Evolutionary conservation across 371 early-diverging fungal species (phyloP), one percentile per base, ranked within the genome.

Genomic region (Lichtheimia ramosa): DNA sequence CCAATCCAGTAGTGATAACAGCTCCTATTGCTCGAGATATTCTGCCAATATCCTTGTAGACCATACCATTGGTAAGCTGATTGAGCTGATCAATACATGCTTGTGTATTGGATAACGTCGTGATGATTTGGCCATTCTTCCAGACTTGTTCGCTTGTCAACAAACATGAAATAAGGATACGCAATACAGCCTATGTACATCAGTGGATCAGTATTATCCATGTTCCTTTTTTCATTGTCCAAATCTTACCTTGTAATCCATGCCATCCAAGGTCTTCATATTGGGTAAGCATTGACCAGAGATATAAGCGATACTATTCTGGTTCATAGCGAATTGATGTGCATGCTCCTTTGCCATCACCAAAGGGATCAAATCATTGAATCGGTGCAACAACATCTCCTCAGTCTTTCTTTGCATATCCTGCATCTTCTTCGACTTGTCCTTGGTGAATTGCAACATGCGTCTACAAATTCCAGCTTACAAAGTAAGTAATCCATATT

Each of bases 31-130:
- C 70, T 27, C 80, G 66, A 18, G 75, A 76, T 13, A 79, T 67
- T 59, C 80, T 65, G 12, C 80, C 80, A 53, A 79, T 68, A 28
- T 79, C 77, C 57, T 74, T 79, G 48, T 70, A 68, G 4, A 76
- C 25, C n/a, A 70, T 63, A 6, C 68, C 59, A 1, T 67, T 25
- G 0, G 60, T 21, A 15, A 76, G 58, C 3, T 51, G 24, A 1
- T 60, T 54, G 1, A 75, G 43, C 14, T 62, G 39, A 0, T 57
- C 48, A 18, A 62, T 55, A 3, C 42, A 21, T 5, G 54, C 50
- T 20, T 64, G 50, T 2, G 57, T 63, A 23, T 64, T 66, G 18
- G 34, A 21, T 14, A 75, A 23, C 16, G 51, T 41, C 23, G 56
- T 54, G 5, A 77, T n/a, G 2, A 69, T 39, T 3, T 69, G 56